Conservation (phyloP, 2,329 filamentous ascomycete genomes). For the Aphanoascus verrucosus region DNA sequence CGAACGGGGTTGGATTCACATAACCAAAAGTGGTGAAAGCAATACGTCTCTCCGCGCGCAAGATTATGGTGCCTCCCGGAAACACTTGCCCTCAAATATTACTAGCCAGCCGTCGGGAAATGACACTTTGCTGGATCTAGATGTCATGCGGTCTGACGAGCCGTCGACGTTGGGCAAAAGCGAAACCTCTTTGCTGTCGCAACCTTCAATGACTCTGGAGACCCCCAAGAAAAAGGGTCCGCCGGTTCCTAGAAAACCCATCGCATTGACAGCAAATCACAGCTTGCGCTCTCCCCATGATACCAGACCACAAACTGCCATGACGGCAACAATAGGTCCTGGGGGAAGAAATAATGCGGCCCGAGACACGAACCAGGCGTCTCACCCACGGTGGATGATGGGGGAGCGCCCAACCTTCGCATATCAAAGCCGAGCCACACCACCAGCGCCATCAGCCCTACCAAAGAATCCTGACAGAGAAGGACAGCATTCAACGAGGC, state of each 20-base stretch:
- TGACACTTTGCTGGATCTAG: background rate
- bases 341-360: background rate
- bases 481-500: background rate
- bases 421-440: too few species aligned
- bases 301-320: background rate
- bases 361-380: too few species aligned
- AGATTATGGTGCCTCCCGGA: background rate
- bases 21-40: slow-evolving; percentile 9
- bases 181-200: too few species aligned
- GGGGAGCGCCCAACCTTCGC: too few species aligned
- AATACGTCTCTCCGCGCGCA: background rate
- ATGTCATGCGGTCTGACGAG: background rate
- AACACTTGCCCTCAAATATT: background rate
- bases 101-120: background rate
- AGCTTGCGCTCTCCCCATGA: too few species aligned
- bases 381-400: too few species aligned
- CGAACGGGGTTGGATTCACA: slow-evolving; percentile 70
- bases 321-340: background rate
- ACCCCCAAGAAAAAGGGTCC: slow-evolving; percentile 31
- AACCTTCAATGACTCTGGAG: background rate
- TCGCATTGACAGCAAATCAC: slow-evolving; percentile 25
- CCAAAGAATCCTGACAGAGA: background rate
- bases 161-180: background rate
- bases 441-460: too few species aligned
- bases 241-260: slow-evolving; percentile 54